These are phyloP conservation scores for Vaccinium macrocarpon DNA, from an alignment of 148 eudicot genomes.

Conservation along the genomic window DNA sequence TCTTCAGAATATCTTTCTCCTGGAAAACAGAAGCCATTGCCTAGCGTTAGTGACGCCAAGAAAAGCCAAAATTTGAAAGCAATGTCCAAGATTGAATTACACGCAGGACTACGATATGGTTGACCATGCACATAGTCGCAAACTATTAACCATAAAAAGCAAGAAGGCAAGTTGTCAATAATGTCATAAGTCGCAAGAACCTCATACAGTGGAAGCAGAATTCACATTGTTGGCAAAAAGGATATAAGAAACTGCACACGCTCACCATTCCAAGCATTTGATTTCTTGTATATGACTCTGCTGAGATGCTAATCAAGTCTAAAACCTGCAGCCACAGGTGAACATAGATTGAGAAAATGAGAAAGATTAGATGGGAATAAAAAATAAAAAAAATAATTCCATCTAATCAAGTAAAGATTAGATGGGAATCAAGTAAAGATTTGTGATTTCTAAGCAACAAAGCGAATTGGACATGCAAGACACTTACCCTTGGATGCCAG, in stretches of 20 bases:
- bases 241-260: constrained; percentile 2
- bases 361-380: not conserved
- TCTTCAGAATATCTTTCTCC: constrained; percentile 71
- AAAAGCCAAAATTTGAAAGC: not conserved
- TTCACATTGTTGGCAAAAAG: not conserved
- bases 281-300: constrained; percentile 70
- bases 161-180: no score
- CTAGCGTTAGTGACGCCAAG: not conserved
- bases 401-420: not conserved
- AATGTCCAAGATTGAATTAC: not conserved
- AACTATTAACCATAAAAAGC: no score
- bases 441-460: constrained; percentile 6
- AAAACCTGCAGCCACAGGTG: constrained; percentile 46
- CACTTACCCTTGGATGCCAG: constrained; percentile 88
- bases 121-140: not conserved
- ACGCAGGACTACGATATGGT: not conserved
- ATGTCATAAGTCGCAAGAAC: not conserved
- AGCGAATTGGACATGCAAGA: not conserved
- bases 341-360: not conserved
- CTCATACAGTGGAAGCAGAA: not conserved
- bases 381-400: not conserved
- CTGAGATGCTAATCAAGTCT: constrained; percentile 83
- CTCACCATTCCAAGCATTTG: constrained; percentile 82
- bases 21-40: constrained; percentile 27
- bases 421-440: not conserved